Conservation (phyloP, 1,139 yeast genomes). For the Geotrichum carabidarum region DNA sequence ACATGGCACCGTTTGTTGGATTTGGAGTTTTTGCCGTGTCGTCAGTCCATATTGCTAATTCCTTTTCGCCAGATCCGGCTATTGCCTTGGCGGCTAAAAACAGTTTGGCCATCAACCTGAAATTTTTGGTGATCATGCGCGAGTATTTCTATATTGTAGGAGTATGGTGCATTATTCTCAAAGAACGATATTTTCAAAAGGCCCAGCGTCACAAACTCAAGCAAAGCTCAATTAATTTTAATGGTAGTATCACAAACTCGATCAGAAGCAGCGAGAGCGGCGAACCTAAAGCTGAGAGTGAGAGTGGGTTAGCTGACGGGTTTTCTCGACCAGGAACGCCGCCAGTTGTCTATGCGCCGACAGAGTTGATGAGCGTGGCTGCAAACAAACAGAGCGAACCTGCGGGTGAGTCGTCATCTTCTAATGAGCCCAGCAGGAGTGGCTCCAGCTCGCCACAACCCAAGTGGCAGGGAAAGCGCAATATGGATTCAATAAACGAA, state of each 20-base stretch:
- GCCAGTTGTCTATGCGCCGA: conserved; percentile 28
- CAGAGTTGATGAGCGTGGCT: conserved; percentile 24
- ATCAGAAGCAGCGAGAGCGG: background rate
- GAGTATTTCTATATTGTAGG: conserved; percentile 38
- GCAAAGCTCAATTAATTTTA: conserved; percentile 2
- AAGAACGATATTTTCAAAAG: conserved; percentile 32
- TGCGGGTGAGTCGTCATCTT: background rate
- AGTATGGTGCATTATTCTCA: conserved; percentile 37
- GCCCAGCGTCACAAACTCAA: conserved; percentile 19
- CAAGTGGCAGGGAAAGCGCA: background rate
- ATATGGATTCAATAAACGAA: background rate
- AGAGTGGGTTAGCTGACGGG: conserved; percentile 17
- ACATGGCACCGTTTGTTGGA: conserved; percentile 38
- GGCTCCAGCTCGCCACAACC: background rate
- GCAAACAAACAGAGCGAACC: conserved; percentile 14
- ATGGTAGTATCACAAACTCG: background rate
- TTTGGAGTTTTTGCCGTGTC: conserved; percentile 38
- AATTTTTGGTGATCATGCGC: conserved; percentile 34
- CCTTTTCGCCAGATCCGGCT: conserved; percentile 33
- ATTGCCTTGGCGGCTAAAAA: conserved; percentile 34
- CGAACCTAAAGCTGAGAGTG: background rate
- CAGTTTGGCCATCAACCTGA: conserved; percentile 34
- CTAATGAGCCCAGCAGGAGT: background rate
- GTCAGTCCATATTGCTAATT: conserved; percentile 37
- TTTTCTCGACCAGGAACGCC: conserved; percentile 30